Percentiles rank a stretch among this genome's conserved stretches.
Evolutionary conservation across 2,329 filamentous ascomycete genomes (phyloP).

Genomic region (Cucurbitaria berberidis): DNA sequence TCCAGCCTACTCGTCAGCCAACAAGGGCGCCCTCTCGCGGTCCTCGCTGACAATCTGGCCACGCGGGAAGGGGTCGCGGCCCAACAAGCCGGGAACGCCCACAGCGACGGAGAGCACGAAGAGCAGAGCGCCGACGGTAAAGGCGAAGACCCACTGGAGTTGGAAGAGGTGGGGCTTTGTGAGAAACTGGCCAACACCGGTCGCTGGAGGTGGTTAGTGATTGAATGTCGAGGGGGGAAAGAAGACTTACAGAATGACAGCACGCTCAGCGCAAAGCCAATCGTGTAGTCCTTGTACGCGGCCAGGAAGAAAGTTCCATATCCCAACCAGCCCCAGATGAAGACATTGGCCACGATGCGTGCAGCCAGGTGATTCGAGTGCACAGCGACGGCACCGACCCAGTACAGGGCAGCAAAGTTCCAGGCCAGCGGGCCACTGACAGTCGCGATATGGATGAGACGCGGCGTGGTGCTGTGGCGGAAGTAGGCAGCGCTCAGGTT

Average conservation of each 20-base stretch:
- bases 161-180: constrained; percentile 74
- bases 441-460: constrained; percentile 76
- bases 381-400: constrained; percentile 84
- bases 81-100: constrained; percentile 67
- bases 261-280: constrained; percentile 79
- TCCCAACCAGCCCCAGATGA: constrained; percentile 81
- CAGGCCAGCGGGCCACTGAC: constrained; percentile 81
- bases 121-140: constrained; percentile 77
- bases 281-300: constrained; percentile 75
- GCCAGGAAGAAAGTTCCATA: constrained; percentile 79
- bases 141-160: constrained; percentile 92
- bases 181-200: constrained; percentile 79
- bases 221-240: neutral
- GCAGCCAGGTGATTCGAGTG: constrained; percentile 70
- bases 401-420: constrained; percentile 86
- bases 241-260: constrained; percentile 67
- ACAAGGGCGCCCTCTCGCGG: constrained; percentile 60
- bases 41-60: constrained; percentile 56
- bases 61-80: constrained; percentile 61
- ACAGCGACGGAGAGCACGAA: constrained; percentile 71
- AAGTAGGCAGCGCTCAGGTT: constrained; percentile 82
- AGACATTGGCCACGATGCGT: constrained; percentile 83
- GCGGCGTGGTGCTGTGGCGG: constrained; percentile 73
- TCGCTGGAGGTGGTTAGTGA: constrained; percentile 50
- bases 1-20: constrained; percentile 45